These are phyloP conservation scores for Solanum okadae DNA, from an alignment of 257 asterid species.

Conservation along the genomic window DNA sequence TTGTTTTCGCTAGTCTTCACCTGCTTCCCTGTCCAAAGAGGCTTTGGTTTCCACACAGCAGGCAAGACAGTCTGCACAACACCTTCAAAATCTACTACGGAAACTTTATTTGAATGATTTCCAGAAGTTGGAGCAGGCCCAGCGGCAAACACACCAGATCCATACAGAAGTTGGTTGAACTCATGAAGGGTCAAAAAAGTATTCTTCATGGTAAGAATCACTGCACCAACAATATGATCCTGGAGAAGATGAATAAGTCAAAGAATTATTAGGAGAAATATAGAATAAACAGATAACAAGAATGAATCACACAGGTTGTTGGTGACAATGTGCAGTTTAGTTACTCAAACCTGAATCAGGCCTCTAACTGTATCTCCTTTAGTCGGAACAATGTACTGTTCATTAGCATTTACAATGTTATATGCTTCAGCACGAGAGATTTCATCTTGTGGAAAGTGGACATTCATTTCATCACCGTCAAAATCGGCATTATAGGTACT, in stretches of 20 bases:
- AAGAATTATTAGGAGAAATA: slow-evolving; percentile 1
- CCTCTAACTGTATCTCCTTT: slow-evolving; percentile 98
- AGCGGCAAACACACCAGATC: slow-evolving; percentile 61
- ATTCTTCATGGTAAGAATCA: slow-evolving; percentile 79
- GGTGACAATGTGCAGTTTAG: not conserved
- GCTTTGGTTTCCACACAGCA: slow-evolving; percentile 85
- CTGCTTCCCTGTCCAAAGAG: slow-evolving; percentile 99
- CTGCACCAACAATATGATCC: slow-evolving; percentile 96
- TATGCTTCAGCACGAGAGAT: slow-evolving; percentile 99
- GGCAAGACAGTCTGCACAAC: slow-evolving; percentile 57
- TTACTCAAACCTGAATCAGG: slow-evolving; percentile 79
- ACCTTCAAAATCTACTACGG: slow-evolving; percentile 53
- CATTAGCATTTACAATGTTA: slow-evolving; percentile 93
- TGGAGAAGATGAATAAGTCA: slow-evolving; percentile 16
- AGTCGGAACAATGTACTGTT: slow-evolving; percentile 95
- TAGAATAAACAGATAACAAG: not conserved
- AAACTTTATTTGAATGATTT: slow-evolving; percentile 35
- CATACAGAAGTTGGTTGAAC: slow-evolving; percentile 89
- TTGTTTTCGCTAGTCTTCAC: slow-evolving; percentile 20
- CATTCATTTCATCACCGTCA: slow-evolving; percentile 98
- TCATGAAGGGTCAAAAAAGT: slow-evolving; percentile 71
- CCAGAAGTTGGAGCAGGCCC: slow-evolving; percentile 30
- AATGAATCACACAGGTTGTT: not conserved
- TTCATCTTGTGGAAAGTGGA: slow-evolving; percentile 99
- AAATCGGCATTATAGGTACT: slow-evolving; percentile 98